A percentile compares a stretch with the other conserved stretches of the same genome.
Conservation (phyloP, 306 rosid species). For the Fagus crenata region DNA sequence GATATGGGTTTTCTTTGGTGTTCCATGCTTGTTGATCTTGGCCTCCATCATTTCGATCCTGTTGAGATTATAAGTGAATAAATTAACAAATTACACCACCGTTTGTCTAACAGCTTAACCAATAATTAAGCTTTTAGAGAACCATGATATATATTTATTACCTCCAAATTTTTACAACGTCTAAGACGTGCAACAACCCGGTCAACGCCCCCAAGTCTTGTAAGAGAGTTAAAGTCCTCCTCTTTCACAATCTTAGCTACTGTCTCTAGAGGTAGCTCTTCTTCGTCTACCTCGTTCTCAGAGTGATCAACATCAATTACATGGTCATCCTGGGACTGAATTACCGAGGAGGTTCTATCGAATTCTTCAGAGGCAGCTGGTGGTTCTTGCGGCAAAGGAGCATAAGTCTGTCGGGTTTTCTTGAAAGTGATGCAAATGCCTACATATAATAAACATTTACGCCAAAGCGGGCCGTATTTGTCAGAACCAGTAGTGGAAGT, state of each 20-base stretch:
- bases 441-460: conserved; percentile 17
- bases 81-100: background rate
- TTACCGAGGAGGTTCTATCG: conserved; percentile 30
- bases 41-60: background rate
- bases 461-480: conserved; percentile 33
- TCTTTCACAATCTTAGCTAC: conserved; percentile 40
- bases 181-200: conserved; percentile 25
- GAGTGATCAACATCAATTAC: conserved; percentile 9
- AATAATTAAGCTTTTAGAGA: too few relatives aligned
- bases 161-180: conserved; percentile 26
- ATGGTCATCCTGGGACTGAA: background rate
- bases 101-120: background rate
- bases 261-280: background rate
- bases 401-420: conserved; percentile 6
- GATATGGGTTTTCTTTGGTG: background rate
- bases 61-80: background rate
- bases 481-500: background rate
- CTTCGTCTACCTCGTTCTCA: background rate
- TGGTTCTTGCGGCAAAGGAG: conserved; percentile 3
- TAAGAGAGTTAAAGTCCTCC: conserved; percentile 32
- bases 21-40: background rate
- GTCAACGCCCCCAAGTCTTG: conserved; percentile 34
- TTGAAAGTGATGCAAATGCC: conserved; percentile 30
- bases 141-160: conserved; percentile 6
- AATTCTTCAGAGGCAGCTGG: background rate